phyloP scores from a whole-genome alignment of 2,329 filamentous ascomycete species.

The Thelonectria discophora region DNA sequence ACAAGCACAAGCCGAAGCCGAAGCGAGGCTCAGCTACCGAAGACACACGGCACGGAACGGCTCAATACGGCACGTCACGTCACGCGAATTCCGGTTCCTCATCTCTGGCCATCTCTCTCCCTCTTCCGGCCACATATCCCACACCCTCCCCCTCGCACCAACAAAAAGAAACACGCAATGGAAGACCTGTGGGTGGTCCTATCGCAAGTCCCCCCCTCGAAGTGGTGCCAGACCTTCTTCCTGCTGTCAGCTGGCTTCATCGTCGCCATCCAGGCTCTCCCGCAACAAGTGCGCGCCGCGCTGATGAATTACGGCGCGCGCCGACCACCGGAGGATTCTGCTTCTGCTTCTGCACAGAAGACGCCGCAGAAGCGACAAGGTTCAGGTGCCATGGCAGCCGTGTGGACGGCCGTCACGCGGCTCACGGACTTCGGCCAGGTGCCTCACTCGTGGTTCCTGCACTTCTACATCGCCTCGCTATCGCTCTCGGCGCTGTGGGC shows the following conservation, averaged over 20 bases:
- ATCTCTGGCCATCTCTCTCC: not conserved
- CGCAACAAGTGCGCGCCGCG: constrained; percentile 53
- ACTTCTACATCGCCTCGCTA: constrained; percentile 84
- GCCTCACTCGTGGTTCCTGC: constrained; percentile 87
- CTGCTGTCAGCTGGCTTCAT: constrained; percentile 53
- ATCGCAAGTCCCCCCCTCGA: constrained; percentile 37
- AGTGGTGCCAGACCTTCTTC: constrained; percentile 59
- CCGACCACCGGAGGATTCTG: constrained; percentile 33
- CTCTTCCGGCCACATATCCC: not conserved
- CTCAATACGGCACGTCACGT: constrained; percentile 15
- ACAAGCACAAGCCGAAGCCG: not conserved
- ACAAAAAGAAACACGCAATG: not conserved
- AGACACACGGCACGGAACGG: too few species aligned
- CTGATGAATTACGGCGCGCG: constrained; percentile 63
- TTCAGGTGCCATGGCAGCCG: not conserved
- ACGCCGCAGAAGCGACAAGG: constrained; percentile 8
- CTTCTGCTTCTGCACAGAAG: constrained; percentile 26
- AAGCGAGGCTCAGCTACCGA: constrained; percentile 13
- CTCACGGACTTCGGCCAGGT: constrained; percentile 61
- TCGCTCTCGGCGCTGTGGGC: constrained; percentile 78
- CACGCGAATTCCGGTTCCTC: not conserved
- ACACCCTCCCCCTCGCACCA: not conserved
- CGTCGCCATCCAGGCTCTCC: constrained; percentile 54
- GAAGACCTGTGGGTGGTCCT: constrained; percentile 10
- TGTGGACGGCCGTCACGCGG: constrained; percentile 44